phyloP scores from a whole-genome alignment of 2,329 filamentous ascomycete genomes.

The Talaromyces piceae region DNA sequence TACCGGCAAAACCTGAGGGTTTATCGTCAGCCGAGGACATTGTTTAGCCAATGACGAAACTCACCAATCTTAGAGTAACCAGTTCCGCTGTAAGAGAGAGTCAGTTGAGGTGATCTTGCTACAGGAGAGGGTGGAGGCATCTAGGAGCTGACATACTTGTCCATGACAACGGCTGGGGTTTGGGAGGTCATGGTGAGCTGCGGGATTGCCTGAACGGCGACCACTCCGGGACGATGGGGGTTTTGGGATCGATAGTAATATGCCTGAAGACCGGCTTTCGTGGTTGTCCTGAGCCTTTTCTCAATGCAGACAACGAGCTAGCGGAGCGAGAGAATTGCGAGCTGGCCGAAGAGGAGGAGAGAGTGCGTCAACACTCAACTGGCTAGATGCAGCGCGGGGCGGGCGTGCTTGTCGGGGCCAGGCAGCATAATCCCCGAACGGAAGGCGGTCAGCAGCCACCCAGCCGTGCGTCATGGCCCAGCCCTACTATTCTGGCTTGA shows the following conservation, averaged over 20 bases:
- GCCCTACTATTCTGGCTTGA: no score
- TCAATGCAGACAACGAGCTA: not conserved
- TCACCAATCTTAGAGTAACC: conserved; percentile 97
- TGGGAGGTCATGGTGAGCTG: conserved; percentile 73
- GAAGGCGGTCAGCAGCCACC: not conserved
- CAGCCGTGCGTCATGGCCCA: not conserved
- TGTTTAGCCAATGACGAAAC: conserved; percentile 21
- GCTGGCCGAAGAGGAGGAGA: not conserved
- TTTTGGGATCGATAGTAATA: no score
- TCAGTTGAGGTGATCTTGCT: conserved; percentile 14
- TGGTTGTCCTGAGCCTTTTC: not conserved
- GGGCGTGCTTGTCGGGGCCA: not conserved
- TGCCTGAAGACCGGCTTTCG: no score
- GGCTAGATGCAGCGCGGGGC: not conserved
- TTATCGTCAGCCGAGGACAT: conserved; percentile 28
- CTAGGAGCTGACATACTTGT: conserved; percentile 71
- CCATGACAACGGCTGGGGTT: conserved; percentile 99
- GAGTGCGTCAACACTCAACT: not conserved
- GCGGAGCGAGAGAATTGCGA: not conserved
- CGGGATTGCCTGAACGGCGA: conserved; percentile 2
- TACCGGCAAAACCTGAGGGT: conserved; percentile 82
- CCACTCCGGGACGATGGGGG: not conserved
- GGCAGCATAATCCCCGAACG: not conserved
- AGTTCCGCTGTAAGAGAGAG: conserved; percentile 65
- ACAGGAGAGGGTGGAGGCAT: conserved; percentile 13